A percentile compares a stretch with the other conserved stretches of the same genome.
Conservation (phyloP, 2,329 filamentous ascomycete genomes). For the Phialemonium atrogriseum region DNA sequence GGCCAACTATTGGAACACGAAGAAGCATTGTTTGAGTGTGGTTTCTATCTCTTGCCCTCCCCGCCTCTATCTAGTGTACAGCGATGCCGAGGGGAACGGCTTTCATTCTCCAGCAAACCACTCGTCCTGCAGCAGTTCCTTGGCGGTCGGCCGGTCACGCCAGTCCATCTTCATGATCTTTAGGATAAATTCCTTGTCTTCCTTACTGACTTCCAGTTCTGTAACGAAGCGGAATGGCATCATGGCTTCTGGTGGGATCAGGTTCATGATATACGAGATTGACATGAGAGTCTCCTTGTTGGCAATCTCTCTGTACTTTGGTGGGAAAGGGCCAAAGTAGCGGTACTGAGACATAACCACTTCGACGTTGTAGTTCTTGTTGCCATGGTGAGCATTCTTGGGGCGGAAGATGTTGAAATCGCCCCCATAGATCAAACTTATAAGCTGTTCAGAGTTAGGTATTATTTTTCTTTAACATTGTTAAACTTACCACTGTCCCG, state of each 20-base stretch:
- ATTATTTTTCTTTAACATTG: not conserved
- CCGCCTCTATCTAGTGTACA: too few relatives aligned
- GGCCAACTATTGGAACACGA: too few relatives aligned
- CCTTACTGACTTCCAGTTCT: constrained; percentile 13
- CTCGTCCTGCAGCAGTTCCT: constrained; percentile 15
- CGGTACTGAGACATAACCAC: constrained; percentile 16
- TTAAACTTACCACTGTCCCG: constrained; percentile 12
- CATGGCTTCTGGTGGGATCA: constrained; percentile 8
- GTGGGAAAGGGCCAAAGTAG: constrained; percentile 15
- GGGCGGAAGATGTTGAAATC: constrained; percentile 18
- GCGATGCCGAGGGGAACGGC: too few relatives aligned
- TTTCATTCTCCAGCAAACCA: constrained; percentile 17
- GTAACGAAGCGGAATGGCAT: constrained; percentile 13
- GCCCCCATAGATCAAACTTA: constrained; percentile 16
- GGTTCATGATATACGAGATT: constrained; percentile 13
- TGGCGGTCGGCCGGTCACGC: constrained; percentile 16
- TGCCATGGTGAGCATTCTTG: constrained; percentile 9
- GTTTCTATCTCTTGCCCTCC: too few relatives aligned
- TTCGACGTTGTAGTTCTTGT: constrained; percentile 14
- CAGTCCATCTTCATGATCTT: constrained; percentile 19
- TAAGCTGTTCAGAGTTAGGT: constrained; percentile 1
- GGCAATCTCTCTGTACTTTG: constrained; percentile 10
- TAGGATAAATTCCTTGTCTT: constrained; percentile 15
- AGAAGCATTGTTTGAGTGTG: too few relatives aligned
- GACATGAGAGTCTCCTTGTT: constrained; percentile 8